phyloP scores from a whole-genome alignment of 768 basidiomycete species.

The Lactifluus echinatus region DNA sequence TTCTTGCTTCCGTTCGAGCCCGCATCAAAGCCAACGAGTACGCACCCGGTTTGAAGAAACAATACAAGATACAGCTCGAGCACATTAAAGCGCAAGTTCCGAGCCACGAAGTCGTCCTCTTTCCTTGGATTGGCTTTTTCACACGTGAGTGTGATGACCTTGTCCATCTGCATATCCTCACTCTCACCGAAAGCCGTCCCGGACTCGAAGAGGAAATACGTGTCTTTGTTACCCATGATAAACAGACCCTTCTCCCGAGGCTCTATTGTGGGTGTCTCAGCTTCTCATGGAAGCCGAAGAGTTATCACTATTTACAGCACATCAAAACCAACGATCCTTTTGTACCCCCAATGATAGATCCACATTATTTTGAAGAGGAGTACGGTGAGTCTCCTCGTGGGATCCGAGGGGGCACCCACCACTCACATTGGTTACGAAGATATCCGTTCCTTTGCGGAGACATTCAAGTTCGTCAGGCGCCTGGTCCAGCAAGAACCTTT shows the following conservation, averaged over 20 bases:
- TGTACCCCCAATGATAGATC: slow-evolving; percentile 16
- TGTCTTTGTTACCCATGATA: background rate
- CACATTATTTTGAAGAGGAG: slow-evolving; percentile 20
- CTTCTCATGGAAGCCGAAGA: background rate
- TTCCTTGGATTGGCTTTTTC: background rate
- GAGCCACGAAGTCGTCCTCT: background rate
- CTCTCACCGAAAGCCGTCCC: background rate
- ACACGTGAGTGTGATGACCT: background rate
- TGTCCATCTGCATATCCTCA: background rate
- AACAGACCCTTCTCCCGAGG: slow-evolving; percentile 18
- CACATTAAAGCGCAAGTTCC: slow-evolving; percentile 4
- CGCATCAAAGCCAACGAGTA: background rate
- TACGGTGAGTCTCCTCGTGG: slow-evolving; percentile 7
- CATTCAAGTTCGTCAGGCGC: slow-evolving; percentile 19
- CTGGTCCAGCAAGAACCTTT: slow-evolving; percentile 19
- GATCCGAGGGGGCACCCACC: background rate
- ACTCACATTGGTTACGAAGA: background rate
- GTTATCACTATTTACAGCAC: slow-evolving; percentile 10
- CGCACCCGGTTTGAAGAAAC: slow-evolving; percentile 10
- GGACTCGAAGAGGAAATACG: slow-evolving; percentile 7
- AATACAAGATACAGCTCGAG: slow-evolving; percentile 14
- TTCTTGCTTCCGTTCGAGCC: slow-evolving; percentile 3
- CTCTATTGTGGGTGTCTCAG: slow-evolving; percentile 14
- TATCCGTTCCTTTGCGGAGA: slow-evolving; percentile 14
- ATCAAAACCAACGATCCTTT: slow-evolving; percentile 13